phyloP scores from a whole-genome alignment of 305 asterid species.

The Ajuga reptans region DNA sequence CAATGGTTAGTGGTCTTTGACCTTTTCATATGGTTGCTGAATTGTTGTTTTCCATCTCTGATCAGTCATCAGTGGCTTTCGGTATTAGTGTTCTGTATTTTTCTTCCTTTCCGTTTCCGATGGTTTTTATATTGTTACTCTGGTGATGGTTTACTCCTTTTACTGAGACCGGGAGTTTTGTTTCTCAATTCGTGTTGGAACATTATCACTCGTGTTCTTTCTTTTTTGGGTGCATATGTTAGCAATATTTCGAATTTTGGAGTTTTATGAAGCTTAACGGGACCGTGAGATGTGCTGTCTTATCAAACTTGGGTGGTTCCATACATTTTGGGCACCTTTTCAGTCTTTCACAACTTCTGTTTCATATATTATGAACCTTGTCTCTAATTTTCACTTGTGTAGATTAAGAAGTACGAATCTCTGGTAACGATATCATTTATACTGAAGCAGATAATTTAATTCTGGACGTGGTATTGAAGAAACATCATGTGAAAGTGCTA shows the following conservation, averaged over 20 bases:
- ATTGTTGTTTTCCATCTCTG: background rate
- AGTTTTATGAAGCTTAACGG: background rate
- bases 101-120: background rate
- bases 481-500: background rate
- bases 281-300: background rate
- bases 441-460: background rate
- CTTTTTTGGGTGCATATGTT: background rate
- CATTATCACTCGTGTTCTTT: background rate
- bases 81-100: background rate
- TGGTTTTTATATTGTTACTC: background rate
- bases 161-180: background rate
- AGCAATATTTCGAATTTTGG: background rate
- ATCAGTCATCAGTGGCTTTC: background rate
- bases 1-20: conserved; percentile 32
- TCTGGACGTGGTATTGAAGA: background rate
- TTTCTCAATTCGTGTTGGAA: background rate
- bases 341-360: background rate
- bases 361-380: background rate
- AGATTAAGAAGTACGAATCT: background rate
- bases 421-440: background rate
- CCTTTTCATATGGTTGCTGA: background rate
- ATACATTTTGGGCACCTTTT: background rate
- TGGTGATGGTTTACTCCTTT: background rate
- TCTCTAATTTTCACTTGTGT: background rate
- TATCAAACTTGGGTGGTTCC: background rate